These are phyloP conservation scores for Biscogniauxia mediterranea DNA, from an alignment of 2,329 filamentous ascomycete species.

Conservation along the genomic window DNA sequence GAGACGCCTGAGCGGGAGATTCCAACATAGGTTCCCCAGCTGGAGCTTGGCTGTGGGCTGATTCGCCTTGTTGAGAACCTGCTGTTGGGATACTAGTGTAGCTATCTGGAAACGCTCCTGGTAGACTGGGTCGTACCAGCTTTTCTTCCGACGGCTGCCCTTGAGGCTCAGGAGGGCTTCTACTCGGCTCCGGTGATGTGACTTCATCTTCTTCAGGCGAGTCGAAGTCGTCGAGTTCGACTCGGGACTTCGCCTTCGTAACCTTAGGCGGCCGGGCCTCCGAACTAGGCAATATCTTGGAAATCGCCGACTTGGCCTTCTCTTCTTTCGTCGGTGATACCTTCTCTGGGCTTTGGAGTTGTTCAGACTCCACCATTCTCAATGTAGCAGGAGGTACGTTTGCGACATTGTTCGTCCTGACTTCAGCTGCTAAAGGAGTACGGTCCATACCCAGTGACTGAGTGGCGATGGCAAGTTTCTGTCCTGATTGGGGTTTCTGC, in stretches of 20 bases:
- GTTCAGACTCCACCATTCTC: conserved; percentile 58
- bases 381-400: conserved; percentile 54
- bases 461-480: conserved; percentile 35
- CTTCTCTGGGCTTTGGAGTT: conserved; percentile 37
- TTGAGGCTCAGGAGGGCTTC: conserved; percentile 28
- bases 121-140: conserved; percentile 34
- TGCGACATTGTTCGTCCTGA: conserved; percentile 50
- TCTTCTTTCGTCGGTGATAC: conserved; percentile 42
- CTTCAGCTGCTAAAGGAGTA: conserved; percentile 21
- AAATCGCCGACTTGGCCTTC: conserved; percentile 37
- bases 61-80: conserved; percentile 33
- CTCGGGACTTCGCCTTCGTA: conserved; percentile 58
- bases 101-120: conserved; percentile 43
- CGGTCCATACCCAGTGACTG: conserved; percentile 40
- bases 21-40: conserved; percentile 56
- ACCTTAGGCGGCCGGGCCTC: conserved; percentile 56
- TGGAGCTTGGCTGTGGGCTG: conserved; percentile 27
- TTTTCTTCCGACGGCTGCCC: conserved; percentile 25
- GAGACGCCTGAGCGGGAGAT: conserved; percentile 67
- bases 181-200: conserved; percentile 26
- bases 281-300: conserved; percentile 43
- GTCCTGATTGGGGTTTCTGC: conserved; percentile 62
- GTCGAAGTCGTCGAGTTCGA: conserved; percentile 71
- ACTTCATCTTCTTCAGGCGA: conserved; percentile 50
- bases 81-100: conserved; percentile 34